A percentile compares a stretch with the other conserved stretches of the same genome.
These are phyloP conservation scores for Rutidosis leptorrhynchoides DNA, from an alignment of 129 eudicot species.

Conservation along the genomic window DNA sequence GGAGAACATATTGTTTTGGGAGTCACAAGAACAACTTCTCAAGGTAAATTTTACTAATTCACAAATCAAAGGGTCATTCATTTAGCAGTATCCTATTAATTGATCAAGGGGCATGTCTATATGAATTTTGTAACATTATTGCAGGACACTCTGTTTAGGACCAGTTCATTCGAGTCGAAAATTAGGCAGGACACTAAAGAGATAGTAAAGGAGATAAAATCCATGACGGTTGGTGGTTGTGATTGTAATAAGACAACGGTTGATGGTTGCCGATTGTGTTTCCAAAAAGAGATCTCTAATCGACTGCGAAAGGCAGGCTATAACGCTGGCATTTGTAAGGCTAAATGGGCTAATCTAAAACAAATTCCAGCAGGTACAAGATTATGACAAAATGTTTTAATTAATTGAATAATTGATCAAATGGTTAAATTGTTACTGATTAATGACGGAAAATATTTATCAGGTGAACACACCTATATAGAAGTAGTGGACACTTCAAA, in stretches of 20 bases:
- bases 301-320: constrained; percentile 43
- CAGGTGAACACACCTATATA: constrained; percentile 65
- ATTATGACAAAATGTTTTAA: background rate
- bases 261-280: constrained; percentile 48
- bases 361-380: constrained; percentile 54
- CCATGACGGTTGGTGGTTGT: constrained; percentile 23
- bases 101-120: background rate
- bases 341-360: constrained; percentile 58
- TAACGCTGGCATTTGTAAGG: constrained; percentile 53
- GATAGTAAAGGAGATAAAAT: constrained; percentile 42
- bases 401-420: background rate
- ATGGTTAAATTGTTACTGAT: background rate
- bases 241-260: constrained; percentile 34
- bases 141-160: constrained; percentile 57
- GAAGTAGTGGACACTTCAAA: constrained; percentile 56
- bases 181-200: constrained; percentile 52
- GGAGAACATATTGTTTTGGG: constrained; percentile 55
- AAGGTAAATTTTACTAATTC: no score
- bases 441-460: background rate
- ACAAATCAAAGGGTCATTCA: no score
- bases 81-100: no score
- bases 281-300: constrained; percentile 36
- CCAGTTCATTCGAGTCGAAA: constrained; percentile 50
- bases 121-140: background rate
- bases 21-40: constrained; percentile 52